Base-by-base conservation (phyloP, 305 asterid species). In the Fraxinus sp. region DNA sequence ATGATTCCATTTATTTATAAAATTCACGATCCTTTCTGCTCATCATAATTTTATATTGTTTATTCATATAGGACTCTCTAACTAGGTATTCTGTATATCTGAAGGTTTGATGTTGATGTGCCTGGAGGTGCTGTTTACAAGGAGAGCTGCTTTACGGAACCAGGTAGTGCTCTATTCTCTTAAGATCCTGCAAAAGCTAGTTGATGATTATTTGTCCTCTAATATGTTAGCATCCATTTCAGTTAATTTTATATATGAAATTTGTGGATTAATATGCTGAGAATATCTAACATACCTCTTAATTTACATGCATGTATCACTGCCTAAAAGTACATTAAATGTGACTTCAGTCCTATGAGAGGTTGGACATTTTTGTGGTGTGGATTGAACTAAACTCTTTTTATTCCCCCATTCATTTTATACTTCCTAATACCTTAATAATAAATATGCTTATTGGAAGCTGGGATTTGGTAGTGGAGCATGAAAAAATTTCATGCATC, bases 81-180 rank as follows among this genome's bases (percentile, higher is more conserved):
- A 37, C 72, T 5, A 6, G 68, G 44, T 11, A 36, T 57, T 28
- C 49, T 30, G 52, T 11, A 18, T 3, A 5, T 78, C 52, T 85
- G 80, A 78, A 91, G 94, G 87, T 91, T 91, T 74, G 99, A 95
- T 57, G 99, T 95, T 81, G 96, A 95, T 84, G 98, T 95, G 76
- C 97, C 97, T 62, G 99, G 99, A 71, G 97, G 99, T 81, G 95
- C 98, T 41, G 98, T 95, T 80, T 95, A 90, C 94, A 93, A 91
- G 86, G 99, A 95, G 91, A 93, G 99, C 89, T 87, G 95, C 83
- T 95, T 95, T 82, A 93, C 99, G 0, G 98, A 93, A 87, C 90
- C 97, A 18, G 94, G 94, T 87, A 81, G 82, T 20, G 76, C 78
- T 72, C 35, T 70, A 59, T 30, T 77, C 41, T 82, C 57, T 78